Evolutionary conservation across 225 moss, liverwort and hornwort species (phyloP).

Genomic region (Rhytidiadelphus loreus): DNA sequence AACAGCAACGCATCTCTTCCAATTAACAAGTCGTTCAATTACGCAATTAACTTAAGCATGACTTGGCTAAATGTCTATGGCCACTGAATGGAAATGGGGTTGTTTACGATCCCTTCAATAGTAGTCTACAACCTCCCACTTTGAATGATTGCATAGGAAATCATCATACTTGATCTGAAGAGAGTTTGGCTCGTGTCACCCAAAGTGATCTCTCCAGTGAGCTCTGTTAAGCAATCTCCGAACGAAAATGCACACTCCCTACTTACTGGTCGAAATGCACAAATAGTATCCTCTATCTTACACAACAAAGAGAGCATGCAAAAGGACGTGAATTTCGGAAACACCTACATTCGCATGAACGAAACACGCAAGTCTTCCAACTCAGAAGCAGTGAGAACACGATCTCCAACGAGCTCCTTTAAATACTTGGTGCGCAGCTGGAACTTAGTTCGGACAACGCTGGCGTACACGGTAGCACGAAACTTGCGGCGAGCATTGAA

Average conservation of each 20-base stretch:
- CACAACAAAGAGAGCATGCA: not conserved
- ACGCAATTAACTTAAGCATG: not conserved
- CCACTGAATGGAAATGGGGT: not conserved
- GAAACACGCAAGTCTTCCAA: conserved; percentile 54
- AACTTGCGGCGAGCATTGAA: conserved; percentile 88
- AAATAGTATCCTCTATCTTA: not conserved
- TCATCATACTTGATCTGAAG: not conserved
- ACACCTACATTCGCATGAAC: conserved; percentile 51
- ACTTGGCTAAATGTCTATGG: not conserved
- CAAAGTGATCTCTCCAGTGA: not conserved
- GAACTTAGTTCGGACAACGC: conserved; percentile 71
- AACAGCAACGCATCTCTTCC: not conserved
- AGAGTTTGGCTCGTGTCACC: not conserved
- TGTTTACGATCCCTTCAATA: not conserved
- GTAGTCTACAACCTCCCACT: not conserved
- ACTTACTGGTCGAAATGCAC: not conserved
- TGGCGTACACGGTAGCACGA: conserved; percentile 73
- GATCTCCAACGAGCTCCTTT: conserved; percentile 56
- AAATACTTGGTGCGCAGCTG: conserved; percentile 71
- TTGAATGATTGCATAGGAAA: not conserved
- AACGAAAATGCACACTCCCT: not conserved
- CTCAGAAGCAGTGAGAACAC: conserved; percentile 36
- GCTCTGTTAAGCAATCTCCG: not conserved
- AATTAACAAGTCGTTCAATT: not conserved
- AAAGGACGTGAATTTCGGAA: not conserved